A percentile compares a stretch with the other conserved stretches of the same genome.
Conservation (phyloP, 345 rosid genomes). For the Eucalyptus erythrocorys region DNA sequence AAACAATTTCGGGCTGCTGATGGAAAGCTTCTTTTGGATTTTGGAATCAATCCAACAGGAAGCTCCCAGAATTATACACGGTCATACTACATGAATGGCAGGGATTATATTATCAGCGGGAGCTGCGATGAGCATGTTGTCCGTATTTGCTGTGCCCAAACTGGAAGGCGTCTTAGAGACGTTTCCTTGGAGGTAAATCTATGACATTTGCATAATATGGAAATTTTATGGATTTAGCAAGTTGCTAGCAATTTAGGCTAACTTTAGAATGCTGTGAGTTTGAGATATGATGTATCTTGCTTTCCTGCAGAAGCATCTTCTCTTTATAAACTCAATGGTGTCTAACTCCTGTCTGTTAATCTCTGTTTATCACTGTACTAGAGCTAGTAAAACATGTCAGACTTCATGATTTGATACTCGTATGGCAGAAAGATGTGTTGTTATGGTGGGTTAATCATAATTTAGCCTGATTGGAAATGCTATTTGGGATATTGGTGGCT, state of each 20-base stretch:
- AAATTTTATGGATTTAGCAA: background rate
- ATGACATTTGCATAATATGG: background rate
- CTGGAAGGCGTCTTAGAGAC: conserved; percentile 95
- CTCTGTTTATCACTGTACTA: background rate
- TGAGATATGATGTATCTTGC: background rate
- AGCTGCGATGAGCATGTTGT: conserved; percentile 85
- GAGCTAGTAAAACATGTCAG: background rate
- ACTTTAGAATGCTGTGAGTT: background rate
- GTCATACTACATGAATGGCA: conserved; percentile 89
- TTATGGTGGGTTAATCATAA: background rate
- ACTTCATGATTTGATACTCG: background rate
- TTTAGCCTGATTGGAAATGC: background rate
- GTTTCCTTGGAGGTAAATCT: conserved; percentile 68
- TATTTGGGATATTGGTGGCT: background rate
- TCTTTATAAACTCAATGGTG: background rate
- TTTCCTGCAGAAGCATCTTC: background rate
- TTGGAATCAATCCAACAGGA: conserved; percentile 62
- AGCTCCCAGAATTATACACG: conserved; percentile 87
- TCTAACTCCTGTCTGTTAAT: background rate
- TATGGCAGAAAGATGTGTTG: background rate
- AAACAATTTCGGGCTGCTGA: conserved; percentile 82
- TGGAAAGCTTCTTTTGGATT: conserved; percentile 72
- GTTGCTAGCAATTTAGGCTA: background rate
- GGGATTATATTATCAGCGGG: conserved; percentile 87
- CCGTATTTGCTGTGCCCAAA: conserved; percentile 93